These are phyloP conservation scores for Helotiales sp. DNA, from an alignment of 2,329 filamentous ascomycete genomes.

Conservation along the genomic window DNA sequence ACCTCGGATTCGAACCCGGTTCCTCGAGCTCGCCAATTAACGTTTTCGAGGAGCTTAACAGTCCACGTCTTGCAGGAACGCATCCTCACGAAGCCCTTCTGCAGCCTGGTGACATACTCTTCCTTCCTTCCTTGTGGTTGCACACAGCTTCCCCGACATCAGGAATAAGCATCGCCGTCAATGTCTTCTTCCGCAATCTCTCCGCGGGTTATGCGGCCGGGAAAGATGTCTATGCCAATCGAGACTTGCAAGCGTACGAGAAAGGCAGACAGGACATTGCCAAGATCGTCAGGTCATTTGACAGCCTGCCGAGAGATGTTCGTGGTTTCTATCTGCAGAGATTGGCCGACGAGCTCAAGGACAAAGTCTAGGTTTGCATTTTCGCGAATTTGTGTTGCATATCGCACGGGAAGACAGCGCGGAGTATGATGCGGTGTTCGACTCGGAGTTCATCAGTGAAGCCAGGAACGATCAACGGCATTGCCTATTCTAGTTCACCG, in stretches of 20 bases:
- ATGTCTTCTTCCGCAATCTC: slow-evolving; percentile 83
- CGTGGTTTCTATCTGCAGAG: slow-evolving; percentile 77
- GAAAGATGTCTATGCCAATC: slow-evolving; percentile 85
- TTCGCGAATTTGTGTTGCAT: slow-evolving; percentile 23
- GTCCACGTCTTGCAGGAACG: slow-evolving; percentile 51
- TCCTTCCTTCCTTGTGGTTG: slow-evolving; percentile 82
- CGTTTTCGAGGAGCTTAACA: slow-evolving; percentile 61
- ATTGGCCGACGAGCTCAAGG: slow-evolving; percentile 68
- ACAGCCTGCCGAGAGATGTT: slow-evolving; percentile 66
- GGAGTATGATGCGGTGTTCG: background rate
- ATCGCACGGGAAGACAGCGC: slow-evolving; percentile 23
- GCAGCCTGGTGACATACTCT: slow-evolving; percentile 75
- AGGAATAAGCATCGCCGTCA: slow-evolving; percentile 76
- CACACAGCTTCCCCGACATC: slow-evolving; percentile 71
- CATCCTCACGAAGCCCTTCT: slow-evolving; percentile 72
- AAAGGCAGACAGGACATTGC: slow-evolving; percentile 75
- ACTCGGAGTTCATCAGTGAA: background rate
- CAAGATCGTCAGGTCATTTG: slow-evolving; percentile 68
- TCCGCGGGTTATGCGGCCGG: slow-evolving; percentile 71
- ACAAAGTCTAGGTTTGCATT: slow-evolving; percentile 20
- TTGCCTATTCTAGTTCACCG: no score
- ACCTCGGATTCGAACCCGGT: slow-evolving; percentile 74
- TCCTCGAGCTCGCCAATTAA: slow-evolving; percentile 80
- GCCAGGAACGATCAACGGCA: background rate
- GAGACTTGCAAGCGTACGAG: slow-evolving; percentile 84